Conservation (phyloP, 768 basidiomycete genomes). For the Termitomyces heimii region DNA sequence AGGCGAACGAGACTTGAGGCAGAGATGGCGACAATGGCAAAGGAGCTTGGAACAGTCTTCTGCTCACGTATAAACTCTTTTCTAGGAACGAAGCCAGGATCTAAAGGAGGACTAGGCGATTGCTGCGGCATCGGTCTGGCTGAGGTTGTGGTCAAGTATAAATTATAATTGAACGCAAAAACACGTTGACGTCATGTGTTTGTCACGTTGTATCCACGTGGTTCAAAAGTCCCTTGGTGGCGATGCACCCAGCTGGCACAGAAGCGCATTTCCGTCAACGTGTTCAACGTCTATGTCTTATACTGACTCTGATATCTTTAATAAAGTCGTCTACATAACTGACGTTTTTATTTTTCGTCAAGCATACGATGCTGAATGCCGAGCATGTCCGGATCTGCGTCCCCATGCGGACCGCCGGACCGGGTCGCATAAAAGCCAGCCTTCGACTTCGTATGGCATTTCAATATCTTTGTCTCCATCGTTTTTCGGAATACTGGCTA, state of each 20-base stretch:
- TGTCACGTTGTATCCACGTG: slow-evolving; percentile 13
- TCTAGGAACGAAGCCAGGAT: slow-evolving; percentile 56
- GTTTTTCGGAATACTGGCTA: background rate
- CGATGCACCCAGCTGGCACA: slow-evolving; percentile 6
- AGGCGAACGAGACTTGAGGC: slow-evolving; percentile 59
- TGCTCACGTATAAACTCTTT: slow-evolving; percentile 68
- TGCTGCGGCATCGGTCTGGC: slow-evolving; percentile 11
- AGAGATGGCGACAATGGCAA: slow-evolving; percentile 67
- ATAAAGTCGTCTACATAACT: background rate
- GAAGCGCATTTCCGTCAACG: background rate
- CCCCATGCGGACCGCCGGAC: slow-evolving; percentile 11
- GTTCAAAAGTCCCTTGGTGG: slow-evolving; percentile 6
- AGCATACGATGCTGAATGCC: background rate
- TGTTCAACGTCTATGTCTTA: background rate
- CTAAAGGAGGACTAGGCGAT: slow-evolving; percentile 22
- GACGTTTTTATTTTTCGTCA: background rate
- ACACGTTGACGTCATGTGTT: slow-evolving; percentile 19
- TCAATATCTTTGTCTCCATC: background rate
- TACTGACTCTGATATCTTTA: background rate
- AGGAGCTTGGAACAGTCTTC: slow-evolving; percentile 44
- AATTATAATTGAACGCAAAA: background rate
- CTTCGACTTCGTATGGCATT: background rate
- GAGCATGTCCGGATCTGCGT: background rate
- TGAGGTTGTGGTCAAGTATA: background rate
- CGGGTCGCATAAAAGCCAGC: background rate